Evolutionary conservation across 257 asterid genomes (phyloP).

Genomic region (Hygrophila difformis): DNA sequence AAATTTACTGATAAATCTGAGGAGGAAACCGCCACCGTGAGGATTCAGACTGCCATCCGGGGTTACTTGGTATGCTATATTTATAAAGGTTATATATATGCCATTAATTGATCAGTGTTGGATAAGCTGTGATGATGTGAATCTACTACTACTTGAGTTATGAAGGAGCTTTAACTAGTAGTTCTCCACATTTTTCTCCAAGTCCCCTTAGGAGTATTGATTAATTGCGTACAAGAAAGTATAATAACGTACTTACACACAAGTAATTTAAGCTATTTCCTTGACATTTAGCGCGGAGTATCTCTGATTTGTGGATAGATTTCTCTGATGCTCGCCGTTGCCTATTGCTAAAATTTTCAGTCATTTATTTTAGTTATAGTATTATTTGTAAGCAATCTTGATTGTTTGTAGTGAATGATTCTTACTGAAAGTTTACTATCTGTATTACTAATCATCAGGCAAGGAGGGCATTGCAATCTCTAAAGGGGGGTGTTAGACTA

Average conservation of each 20-base stretch:
- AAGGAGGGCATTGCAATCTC: conserved; percentile 70
- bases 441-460: conserved; percentile 45
- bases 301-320: conserved; percentile 1
- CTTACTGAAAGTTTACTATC: conserved; percentile 9
- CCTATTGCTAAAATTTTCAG: conserved; percentile 2
- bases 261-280: too few relatives aligned
- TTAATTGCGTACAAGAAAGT: background rate
- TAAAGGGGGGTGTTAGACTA: conserved; percentile 80
- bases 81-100: background rate
- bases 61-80: conserved; percentile 54
- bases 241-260: too few relatives aligned
- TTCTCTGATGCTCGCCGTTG: background rate
- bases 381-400: conserved; percentile 2
- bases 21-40: conserved; percentile 67
- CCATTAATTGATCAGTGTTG: too few relatives aligned
- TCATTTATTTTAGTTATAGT: background rate
- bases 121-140: too few relatives aligned
- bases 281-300: too few relatives aligned
- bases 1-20: conserved; percentile 39
- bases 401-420: too few relatives aligned
- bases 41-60: conserved; percentile 73
- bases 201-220: background rate
- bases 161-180: too few relatives aligned
- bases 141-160: too few relatives aligned
- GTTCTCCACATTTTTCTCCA: too few relatives aligned